A percentile compares a stretch with the other conserved stretches of the same genome.
phyloP scores from a whole-genome alignment of 495 filamentous ascomycete species.

The Aspergillus avenaceus region DNA sequence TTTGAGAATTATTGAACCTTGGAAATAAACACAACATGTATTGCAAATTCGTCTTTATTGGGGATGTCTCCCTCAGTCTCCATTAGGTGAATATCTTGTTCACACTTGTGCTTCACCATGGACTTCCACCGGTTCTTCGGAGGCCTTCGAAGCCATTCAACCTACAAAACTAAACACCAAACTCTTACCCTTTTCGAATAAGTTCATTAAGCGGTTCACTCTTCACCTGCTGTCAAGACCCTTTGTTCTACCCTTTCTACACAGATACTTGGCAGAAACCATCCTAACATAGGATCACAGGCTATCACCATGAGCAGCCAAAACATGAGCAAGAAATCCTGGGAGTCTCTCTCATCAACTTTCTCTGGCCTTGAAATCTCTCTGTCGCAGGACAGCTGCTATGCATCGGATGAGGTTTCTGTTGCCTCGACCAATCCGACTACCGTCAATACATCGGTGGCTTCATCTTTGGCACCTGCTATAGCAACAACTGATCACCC shows the following conservation, averaged over 20 bases:
- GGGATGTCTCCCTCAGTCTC: constrained; percentile 24
- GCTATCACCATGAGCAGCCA: constrained; percentile 23
- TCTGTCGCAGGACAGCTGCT: constrained; percentile 43
- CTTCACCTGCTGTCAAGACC: neutral
- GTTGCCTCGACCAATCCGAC: constrained; percentile 29
- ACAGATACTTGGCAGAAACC: neutral
- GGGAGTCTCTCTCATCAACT: constrained; percentile 42
- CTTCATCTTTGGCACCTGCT: constrained; percentile 15
- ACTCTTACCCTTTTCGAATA: constrained; percentile 1
- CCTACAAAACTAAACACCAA: constrained; percentile 8
- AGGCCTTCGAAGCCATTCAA: constrained; percentile 35
- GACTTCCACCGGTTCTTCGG: constrained; percentile 25
- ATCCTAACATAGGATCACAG: constrained; percentile 1
- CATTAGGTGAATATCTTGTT: constrained; percentile 27
- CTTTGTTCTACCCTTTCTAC: neutral
- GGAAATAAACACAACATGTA: constrained; percentile 25
- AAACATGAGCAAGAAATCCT: constrained; percentile 29
- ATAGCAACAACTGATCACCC: constrained; percentile 21
- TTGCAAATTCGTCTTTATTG: constrained; percentile 15
- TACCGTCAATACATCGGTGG: constrained; percentile 18
- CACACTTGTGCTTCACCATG: constrained; percentile 31
- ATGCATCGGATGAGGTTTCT: constrained; percentile 43
- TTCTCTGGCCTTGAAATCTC: constrained; percentile 40
- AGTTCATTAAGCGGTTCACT: neutral
- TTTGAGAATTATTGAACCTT: neutral